Evolutionary conservation across 2,329 filamentous ascomycete genomes (phyloP), one percentile per base, ranked within the genome.

Genomic region (Cladosporium phlei): DNA sequence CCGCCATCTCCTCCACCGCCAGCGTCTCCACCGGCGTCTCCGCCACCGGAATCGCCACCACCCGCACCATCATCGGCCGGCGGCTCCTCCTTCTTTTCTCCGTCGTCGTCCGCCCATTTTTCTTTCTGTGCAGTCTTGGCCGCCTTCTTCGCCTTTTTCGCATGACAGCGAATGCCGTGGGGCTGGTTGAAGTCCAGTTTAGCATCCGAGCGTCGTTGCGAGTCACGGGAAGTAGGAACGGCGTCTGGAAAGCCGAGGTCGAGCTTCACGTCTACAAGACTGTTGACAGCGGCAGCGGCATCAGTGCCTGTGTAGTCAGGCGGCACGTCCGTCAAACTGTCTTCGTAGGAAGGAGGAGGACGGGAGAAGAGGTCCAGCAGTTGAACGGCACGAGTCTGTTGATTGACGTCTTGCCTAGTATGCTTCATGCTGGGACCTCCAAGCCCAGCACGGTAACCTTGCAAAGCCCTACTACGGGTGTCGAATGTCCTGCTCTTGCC

Each of bases 171-270:
- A 50, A 73, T 56, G 25, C 69, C 66, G 73, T 79, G 38, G 72
- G 76, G 32, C 20, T 73, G 77, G 17, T 69, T 69, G 48, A 85
- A 78, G 58, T 86, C 81, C 40, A 86, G 67, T 22, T 69, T 65
- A 16, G 51, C 51, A 24, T 57, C 40, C 68, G 59, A 29, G 16
- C 42, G 40, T 10, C 40, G 40, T 25, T 37, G 21, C 29, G 66
- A 27, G 21, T 38, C 35, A 35, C 27, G 40, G 21, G n/a, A n/a
- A n/a, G n/a, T n/a, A n/a, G 19, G 19, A 16, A 22, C 20, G 2
- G 32, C 10, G 11, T 37, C 9, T 16, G 30, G 22, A n/a, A 28
- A 8, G 25, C 24, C 32, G 8, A 33, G 28, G 20, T 33, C 39
- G 19, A 43, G 39, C 24, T 45, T 45, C 25, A 29, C 42, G 42